Percentiles rank a stretch among this genome's conserved stretches.
Evolutionary conservation across 768 basidiomycete species (phyloP).

Genomic region (Boletus coccyginus): DNA sequence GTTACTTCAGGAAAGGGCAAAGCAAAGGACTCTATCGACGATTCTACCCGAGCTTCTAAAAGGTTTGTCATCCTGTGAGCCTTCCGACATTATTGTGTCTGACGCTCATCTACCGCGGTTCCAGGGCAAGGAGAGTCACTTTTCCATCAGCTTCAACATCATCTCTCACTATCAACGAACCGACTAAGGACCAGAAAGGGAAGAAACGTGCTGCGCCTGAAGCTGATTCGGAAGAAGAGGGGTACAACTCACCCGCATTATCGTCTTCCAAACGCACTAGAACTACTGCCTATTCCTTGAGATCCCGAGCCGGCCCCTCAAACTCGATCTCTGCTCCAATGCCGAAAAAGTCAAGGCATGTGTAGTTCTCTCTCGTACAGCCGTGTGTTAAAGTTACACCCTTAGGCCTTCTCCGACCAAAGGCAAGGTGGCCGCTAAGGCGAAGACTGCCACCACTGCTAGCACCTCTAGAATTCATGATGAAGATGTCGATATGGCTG

Average conservation of each 20-base stretch:
- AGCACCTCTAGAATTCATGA: constrained; percentile 64
- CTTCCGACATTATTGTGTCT: constrained; percentile 22
- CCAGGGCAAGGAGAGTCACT: constrained; percentile 61
- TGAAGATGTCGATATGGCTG: constrained; percentile 77
- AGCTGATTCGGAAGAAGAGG: constrained; percentile 64
- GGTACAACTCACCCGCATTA: constrained; percentile 38
- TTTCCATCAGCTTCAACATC: constrained; percentile 37
- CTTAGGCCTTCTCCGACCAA: constrained; percentile 50
- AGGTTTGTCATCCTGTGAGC: constrained; percentile 49
- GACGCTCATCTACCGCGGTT: constrained; percentile 30
- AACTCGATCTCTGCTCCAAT: constrained; percentile 50
- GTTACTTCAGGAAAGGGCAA: constrained; percentile 55
- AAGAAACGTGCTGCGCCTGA: constrained; percentile 90
- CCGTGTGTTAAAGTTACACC: constrained; percentile 14
- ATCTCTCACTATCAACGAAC: constrained; percentile 73
- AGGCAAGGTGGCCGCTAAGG: constrained; percentile 58
- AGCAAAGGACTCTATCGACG: constrained; percentile 56
- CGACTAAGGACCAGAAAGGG: constrained; percentile 72
- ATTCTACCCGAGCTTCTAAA: constrained; percentile 52
- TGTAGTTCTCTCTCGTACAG: constrained; percentile 3
- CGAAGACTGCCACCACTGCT: constrained; percentile 53
- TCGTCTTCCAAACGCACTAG: constrained; percentile 62
- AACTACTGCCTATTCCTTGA: constrained; percentile 63
- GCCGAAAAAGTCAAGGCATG: constrained; percentile 75
- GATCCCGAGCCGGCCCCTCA: constrained; percentile 50